Base-by-base conservation (phyloP, 2,329 filamentous ascomycete genomes). In the Elsinoe fawcettii region DNA sequence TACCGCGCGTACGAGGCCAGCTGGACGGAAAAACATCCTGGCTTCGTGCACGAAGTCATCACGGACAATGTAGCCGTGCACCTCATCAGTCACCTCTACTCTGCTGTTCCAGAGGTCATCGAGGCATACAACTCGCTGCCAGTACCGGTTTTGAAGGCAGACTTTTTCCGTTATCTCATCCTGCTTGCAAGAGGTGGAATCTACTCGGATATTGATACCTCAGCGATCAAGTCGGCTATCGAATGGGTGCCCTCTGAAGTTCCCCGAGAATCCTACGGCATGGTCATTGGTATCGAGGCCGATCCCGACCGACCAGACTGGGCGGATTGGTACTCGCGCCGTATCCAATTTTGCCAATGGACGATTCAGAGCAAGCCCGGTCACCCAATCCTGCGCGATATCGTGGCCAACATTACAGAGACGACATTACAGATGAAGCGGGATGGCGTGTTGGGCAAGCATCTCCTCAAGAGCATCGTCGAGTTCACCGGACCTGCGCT, bases 331-430 rank as follows among this genome's bases (percentile, higher is more conserved):
- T 99, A 97, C 76, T 93, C 90, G 62, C 87, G 93, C 59, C 83
- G 92, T 62, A 91, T 99, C 60, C 93, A 97, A 70, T 97, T 99
- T 73, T 99, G 93, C 74, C 93, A 99, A 71, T 99, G 93, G 93
- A 99, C 93, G 1, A 96, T 99, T 61, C 92, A 97, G 72, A 78
- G 88, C 58, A 99, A 99, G 73, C 87, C 92, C 0, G 93, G 93
- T 9, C 93, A 99, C 70, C 93, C 93, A 0, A 84, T 96, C 11
- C 80, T 99, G 59, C 84, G 91, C 61, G 89, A 96, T 60, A 82
- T 96, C 60, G 90, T 99, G 30, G 79, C 87, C 12, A 86, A 85
- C 63, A 91, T 99, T 67, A 96, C 92, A 0, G 80, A 88, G 62
- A 83, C 91, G 69, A 88, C 91, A 0, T 76, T 97, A 51, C 77